Evolutionary conservation across 306 rosid genomes (phyloP), one percentile per base, ranked within the genome.

Genomic region (Morella rubra): DNA sequence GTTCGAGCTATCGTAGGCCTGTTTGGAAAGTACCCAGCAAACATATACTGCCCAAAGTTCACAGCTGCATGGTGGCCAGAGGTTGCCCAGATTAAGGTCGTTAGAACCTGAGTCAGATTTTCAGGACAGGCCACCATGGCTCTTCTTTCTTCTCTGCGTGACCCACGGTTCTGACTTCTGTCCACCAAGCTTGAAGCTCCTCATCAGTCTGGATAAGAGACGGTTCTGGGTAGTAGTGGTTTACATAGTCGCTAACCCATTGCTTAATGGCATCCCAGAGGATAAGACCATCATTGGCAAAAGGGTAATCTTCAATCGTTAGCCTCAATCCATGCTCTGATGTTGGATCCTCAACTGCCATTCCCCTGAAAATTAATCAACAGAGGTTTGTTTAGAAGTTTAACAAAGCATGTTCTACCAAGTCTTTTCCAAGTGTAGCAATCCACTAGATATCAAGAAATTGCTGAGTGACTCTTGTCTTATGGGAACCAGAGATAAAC

Each of bases 111-210:
- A 51, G 76, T 45, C 2, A 86, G 82, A 71, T 81, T 84, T 14
- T 65, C 24, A 44, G 75, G 75, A 62, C 84, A 32, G 37, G 37
- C 37, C 37, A 32, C 37, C 37, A 32, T 32, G 37, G 37, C 37
- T 32, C 37, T 2, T 32, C 37, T 32, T 32, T 32, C 37, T 32
- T 32, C 3, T 32, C 37, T 32, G 37, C 3, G 37, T 32, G 90
- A 5, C 90, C 87, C 0, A 73, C 73, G 6, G 77, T 84, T 52
- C 66, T 37, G 6, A 84, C 77, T 55, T 86, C 90, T 14, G 44
- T 79, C 90, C 90, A 86, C 87, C 90, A 86, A 69, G 78, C 60
- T 79, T 86, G 90, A 72, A 86, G 84, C 79, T 86, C 90, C 15
- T 76, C 24, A 44, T 86, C 83, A 56, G 84, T 56, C 24, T 76